Conservation (phyloP, 2,329 filamentous ascomycete species). For the Aspergillus latus region DNA sequence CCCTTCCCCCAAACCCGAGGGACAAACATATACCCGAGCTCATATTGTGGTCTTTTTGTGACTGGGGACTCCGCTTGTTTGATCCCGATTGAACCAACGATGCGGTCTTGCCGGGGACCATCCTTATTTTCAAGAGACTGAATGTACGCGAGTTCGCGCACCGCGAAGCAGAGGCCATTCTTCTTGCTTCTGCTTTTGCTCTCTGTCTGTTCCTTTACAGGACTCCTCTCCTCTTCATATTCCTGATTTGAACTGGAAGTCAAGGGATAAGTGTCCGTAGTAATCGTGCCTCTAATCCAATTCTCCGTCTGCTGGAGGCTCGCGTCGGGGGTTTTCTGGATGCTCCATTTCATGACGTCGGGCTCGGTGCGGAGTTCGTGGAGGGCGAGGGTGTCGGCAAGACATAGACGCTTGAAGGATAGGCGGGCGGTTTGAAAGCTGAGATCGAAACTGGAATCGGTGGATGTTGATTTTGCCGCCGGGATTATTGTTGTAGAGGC, state of each 20-base stretch:
- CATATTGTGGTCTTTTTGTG: slow-evolving; percentile 23
- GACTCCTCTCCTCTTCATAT: neutral
- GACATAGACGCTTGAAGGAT: slow-evolving; percentile 1
- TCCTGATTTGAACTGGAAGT: neutral
- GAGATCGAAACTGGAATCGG: neutral
- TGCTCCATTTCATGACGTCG: slow-evolving; percentile 18
- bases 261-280: neutral
- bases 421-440: slow-evolving; percentile 15
- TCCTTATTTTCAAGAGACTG: neutral
- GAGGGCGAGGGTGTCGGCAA: slow-evolving; percentile 10
- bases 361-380: slow-evolving; percentile 8
- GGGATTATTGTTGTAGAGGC: neutral
- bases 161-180: neutral
- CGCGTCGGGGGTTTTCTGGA: slow-evolving; percentile 10
- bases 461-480: neutral
- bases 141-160: neutral
- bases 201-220: neutral
- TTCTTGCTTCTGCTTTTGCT: neutral
- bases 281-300: slow-evolving; percentile 2
- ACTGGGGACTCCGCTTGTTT: neutral
- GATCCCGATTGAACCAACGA: slow-evolving; percentile 13
- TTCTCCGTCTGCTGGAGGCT: slow-evolving; percentile 3
- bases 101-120: neutral
- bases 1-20: slow-evolving; percentile 57
- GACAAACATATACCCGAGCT: slow-evolving; percentile 59